Evolutionary conservation across 169 alveolate species (phyloP), one percentile per base, ranked within the genome.

Genomic region (Plasmodium ovale): DNA sequence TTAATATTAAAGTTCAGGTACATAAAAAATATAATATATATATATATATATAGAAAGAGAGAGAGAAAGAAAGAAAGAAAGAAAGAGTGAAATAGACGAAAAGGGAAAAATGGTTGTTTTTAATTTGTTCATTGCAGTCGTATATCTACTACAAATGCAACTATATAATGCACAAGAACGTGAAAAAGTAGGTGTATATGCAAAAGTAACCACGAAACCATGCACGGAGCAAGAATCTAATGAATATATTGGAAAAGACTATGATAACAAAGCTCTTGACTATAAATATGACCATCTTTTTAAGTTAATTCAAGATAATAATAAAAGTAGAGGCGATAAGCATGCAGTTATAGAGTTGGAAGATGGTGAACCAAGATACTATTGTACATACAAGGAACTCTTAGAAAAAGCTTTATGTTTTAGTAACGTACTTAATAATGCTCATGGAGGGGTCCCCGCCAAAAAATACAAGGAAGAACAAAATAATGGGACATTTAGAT

Each of bases 361-460:
- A 37, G 4, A 31, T 51, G 73, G 84, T 6, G 27, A 82, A 53
- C 84, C 42, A 14, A 49, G 49, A 7, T 14, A 29, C n/a, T 12
- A 27, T 1, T 49, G 14, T 39, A 65, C 90, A 10, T 82, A 29
- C 37, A 37, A 33, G 12, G 25, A 31, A 33, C 3, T 82, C 1
- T 49, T 82, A 12, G 19, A 64, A 23, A 19, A 47, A 39, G 71
- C 39, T 5, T 0, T 31, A 16, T 25, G 44, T 0, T 54, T 82
- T 53, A 35, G 72, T 51, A 3, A 23, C 23, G 10, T 33, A 21
- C 25, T 82, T 10, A 39, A 65, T 29, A 49, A 1, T 1, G 3
- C 16, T 27, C 84, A 82, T n/a, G 90, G 84, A 33, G 90, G 90
- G 9, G 42, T 82, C 19, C 84, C 67, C 14, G 54, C 7, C 19